These are phyloP conservation scores for Hypoxylon lenormandii DNA, from an alignment of 495 filamentous ascomycete genomes.

Conservation along the genomic window DNA sequence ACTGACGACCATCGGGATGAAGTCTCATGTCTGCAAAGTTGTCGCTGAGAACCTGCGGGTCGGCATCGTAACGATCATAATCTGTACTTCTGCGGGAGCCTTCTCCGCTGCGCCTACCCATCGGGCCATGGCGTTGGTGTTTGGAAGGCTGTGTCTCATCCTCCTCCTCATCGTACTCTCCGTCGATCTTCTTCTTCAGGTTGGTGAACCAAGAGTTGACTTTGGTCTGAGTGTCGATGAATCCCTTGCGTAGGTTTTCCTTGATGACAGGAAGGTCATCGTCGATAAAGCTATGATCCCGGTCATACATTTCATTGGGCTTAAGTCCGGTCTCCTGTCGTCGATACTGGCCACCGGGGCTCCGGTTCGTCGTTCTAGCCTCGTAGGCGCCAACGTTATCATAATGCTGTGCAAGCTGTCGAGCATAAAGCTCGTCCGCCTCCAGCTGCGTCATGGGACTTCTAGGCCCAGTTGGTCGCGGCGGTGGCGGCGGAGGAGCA, in stretches of 20 bases:
- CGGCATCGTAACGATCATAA: constrained; percentile 92
- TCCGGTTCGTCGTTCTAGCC: constrained; percentile 61
- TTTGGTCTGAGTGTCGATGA: constrained; percentile 90
- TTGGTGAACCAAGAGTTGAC: constrained; percentile 92
- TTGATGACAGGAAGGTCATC: constrained; percentile 94
- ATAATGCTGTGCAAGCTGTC: constrained; percentile 92
- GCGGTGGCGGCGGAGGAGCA: constrained; percentile 73
- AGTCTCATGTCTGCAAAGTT: constrained; percentile 92
- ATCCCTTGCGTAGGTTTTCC: constrained; percentile 93
- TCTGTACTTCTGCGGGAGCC: constrained; percentile 78
- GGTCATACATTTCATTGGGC: constrained; percentile 65
- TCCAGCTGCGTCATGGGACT: constrained; percentile 82
- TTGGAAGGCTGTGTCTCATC: constrained; percentile 61
- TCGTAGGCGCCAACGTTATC: constrained; percentile 70
- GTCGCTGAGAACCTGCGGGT: constrained; percentile 87
- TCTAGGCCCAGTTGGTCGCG: constrained; percentile 69
- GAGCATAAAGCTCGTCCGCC: constrained; percentile 91
- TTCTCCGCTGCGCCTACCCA: constrained; percentile 54
- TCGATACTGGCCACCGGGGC: constrained; percentile 50
- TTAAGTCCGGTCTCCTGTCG: constrained; percentile 62
- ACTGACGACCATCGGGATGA: constrained; percentile 77
- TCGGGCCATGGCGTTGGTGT: constrained; percentile 48
- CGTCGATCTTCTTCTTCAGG: constrained; percentile 90
- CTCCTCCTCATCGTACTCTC: constrained; percentile 74
- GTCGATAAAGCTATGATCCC: constrained; percentile 87